phyloP scores from a whole-genome alignment of 208 protist genomes.

The Porcisia hertigi region DNA sequence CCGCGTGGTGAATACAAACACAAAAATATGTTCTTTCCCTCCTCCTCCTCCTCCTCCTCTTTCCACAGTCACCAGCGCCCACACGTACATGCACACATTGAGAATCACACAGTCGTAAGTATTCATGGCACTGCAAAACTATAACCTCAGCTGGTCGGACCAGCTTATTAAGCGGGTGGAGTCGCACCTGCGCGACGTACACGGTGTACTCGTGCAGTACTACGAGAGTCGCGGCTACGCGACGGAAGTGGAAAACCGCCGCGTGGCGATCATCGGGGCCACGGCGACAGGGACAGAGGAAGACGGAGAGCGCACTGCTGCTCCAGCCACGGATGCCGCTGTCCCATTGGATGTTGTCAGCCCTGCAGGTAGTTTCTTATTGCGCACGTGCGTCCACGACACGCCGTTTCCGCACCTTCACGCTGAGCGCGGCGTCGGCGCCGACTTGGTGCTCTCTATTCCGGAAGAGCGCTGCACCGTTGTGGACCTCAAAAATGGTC shows the following conservation, averaged over 20 bases:
- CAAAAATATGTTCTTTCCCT: too few species aligned
- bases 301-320: constrained; percentile 1
- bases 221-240: constrained; percentile 61
- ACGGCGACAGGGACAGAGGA: neutral
- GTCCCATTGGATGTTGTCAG: constrained; percentile 42
- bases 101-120: neutral
- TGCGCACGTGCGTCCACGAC: constrained; percentile 74
- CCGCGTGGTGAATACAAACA: neutral
- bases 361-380: constrained; percentile 74
- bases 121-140: constrained; percentile 68
- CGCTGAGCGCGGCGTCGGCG: constrained; percentile 57
- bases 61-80: neutral
- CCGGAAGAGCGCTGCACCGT: constrained; percentile 56
- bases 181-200: constrained; percentile 69
- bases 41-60: neutral
- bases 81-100: constrained; percentile 3
- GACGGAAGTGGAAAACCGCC: constrained; percentile 27
- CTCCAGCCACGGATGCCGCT: constrained; percentile 7
- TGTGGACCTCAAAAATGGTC: constrained; percentile 67
- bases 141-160: constrained; percentile 80
- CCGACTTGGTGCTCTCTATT: constrained; percentile 72
- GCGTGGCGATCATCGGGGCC: neutral
- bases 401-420: constrained; percentile 64
- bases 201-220: constrained; percentile 61
- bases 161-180: constrained; percentile 69